Base-by-base conservation (phyloP, 2,329 filamentous ascomycete genomes). In the Fusarium miscanthi region DNA sequence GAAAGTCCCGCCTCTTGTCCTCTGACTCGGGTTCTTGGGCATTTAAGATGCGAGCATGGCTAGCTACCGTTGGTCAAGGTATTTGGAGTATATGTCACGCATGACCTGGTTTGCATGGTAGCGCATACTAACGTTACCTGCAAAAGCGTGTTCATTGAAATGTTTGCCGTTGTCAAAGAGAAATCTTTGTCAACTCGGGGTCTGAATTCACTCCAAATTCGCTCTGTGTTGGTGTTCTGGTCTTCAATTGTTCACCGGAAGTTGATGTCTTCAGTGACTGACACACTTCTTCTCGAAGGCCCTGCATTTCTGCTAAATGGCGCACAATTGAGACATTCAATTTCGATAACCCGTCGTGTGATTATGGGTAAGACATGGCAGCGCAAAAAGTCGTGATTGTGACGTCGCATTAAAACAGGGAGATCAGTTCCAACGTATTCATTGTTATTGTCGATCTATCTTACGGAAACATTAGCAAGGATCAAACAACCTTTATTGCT, bases 121-220 rank as follows among this genome's bases (percentile, higher is more conserved):
- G 10, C 17, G 19, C 13, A 52, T n/a, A n/a, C n/a, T n/a, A n/a
- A n/a, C n/a, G n/a, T n/a, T n/a, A n/a, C n/a, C 11, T 35, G n/a
- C 11, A 2, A 10, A 5, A 9, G 11, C 11, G 6, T 4, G n/a
- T 14, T 10, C 8, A 14, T 5, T 5, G 16, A 33, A 7, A 10
- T 19, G 5, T 19, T 19, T 4, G 16, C 12, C 5, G 8, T 23
- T 23, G 4, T 33, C 17, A 33, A 13, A 16, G 4, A 10, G 14
- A 12, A 33, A 19, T 51, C 16, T 16, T 17, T 8, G 30, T 6
- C 8, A 7, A 25, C n/a, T 1, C 4, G 11, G n/a, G 8, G 12
- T 23, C 13, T 51, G n/a, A 8, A 25, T 7, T 8, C n/a, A 11
- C 16, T 3, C n/a, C n/a, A 31, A 31, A n/a, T 9, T 8, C 9